Evolutionary conservation across 73 alveolate genomes (phyloP), one percentile per base, ranked within the genome.

Genomic region (Tetrahymena borealis): DNA sequence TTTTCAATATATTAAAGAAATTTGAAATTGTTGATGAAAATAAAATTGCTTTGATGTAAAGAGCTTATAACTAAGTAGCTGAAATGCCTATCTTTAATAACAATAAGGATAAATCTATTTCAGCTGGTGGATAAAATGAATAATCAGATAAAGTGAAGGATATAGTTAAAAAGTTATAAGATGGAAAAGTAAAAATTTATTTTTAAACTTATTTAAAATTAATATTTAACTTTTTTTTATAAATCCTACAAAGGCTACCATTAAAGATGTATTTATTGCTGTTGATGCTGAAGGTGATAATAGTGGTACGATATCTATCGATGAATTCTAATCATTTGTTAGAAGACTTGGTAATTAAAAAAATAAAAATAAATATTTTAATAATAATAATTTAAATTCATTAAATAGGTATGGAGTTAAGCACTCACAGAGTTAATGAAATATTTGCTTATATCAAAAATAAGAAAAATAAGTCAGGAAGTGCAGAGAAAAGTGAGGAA

Each of bases 391-490:
- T 24, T 18, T 60, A n/a, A 1, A 15, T 18, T 18, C 3, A 60
- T n/a, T n/a, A 15, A 15, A 20, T 38, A 85, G 95, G 95, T 40
- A 93, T 93, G 95, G 91, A 93, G 36, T 36, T 93, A 33, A 79
- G 93, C 18, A 92, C 78, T 18, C 95, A 93, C 78, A 93, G 95
- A 93, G 91, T 93, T 32, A 93, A 93, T 93, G 95, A 93, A 85
- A 93, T 93, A 7, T 93, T 93, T 40, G 95, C 95, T 13, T 78
- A 39, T 32, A 93, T 93, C 31, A 93, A 85, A 32, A 93, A 93
- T 60, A 60, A 60, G 31, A 60, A 60, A 20, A 32, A 60, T 24
- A 60, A 60, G 9, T 35, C 33, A 39, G 95, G 95, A 0, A 28
- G 93, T 33, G 38, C 8, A 39, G 39, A 28, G 41, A 60, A 60